Percentiles rank a stretch among this genome's conserved stretches.
These are phyloP conservation scores for Elsinoe perseae DNA, from an alignment of 2,329 filamentous ascomycete genomes.

Conservation along the genomic window DNA sequence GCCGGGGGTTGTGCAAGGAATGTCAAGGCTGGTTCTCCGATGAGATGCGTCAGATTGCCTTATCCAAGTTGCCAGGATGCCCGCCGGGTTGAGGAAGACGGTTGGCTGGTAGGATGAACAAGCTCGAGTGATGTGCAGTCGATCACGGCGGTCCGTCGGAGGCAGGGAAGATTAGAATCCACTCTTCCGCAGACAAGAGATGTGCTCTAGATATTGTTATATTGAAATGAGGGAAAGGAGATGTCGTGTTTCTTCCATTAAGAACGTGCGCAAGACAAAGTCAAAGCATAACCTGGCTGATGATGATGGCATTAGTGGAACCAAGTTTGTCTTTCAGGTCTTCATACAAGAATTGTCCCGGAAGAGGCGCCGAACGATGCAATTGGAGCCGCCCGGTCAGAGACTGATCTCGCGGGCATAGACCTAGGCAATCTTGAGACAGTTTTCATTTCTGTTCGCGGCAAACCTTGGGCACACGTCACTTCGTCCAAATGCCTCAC, in stretches of 20 bases:
- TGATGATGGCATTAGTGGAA: not conserved
- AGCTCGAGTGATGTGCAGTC: conserved; percentile 11
- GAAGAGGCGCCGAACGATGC: not conserved
- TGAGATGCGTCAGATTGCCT: not conserved
- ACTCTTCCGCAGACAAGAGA: not conserved
- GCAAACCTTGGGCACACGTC: not conserved
- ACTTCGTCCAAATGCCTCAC: too few species aligned
- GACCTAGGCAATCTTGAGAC: not conserved
- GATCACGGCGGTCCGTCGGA: not conserved
- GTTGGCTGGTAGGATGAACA: not conserved
- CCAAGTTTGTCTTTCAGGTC: not conserved
- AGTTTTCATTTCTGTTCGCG: not conserved
- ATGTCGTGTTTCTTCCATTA: not conserved
- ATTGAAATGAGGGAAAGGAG: not conserved
- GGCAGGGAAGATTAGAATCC: conserved; percentile 10
- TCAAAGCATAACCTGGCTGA: not conserved
- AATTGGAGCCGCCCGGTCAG: not conserved
- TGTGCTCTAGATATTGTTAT: not conserved
- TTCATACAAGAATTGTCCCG: not conserved
- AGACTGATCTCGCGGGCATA: too few species aligned
- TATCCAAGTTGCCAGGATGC: too few species aligned
- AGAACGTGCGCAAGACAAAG: conserved; percentile 13
- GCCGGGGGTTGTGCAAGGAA: not conserved
- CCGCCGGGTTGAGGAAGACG: not conserved
- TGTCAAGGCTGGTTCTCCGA: conserved; percentile 7